Evolutionary conservation across 2,329 filamentous ascomycete genomes (phyloP).

Genomic region (Trichoderma oligosporum): DNA sequence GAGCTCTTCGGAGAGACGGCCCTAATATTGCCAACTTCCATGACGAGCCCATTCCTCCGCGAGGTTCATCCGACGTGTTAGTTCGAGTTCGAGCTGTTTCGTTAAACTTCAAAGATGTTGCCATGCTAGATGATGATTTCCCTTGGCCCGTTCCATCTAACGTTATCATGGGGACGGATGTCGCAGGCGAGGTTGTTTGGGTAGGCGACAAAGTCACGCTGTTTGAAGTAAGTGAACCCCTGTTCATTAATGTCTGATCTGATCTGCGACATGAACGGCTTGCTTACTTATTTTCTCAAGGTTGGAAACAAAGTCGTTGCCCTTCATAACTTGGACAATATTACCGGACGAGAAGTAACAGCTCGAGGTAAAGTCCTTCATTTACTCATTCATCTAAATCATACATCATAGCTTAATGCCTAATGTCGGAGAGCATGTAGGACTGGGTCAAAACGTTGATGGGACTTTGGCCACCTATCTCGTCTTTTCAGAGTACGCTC

Average conservation of each 20-base stretch:
- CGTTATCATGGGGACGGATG: not conserved
- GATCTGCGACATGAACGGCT: no score
- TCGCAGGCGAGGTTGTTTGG: constrained; percentile 7
- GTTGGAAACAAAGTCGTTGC: not conserved
- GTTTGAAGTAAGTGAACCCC: not conserved
- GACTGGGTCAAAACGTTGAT: constrained; percentile 1
- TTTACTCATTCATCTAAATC: not conserved
- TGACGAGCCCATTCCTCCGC: constrained; percentile 1
- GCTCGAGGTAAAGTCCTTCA: not conserved
- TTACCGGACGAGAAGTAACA: constrained; percentile 8
- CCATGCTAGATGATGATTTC: not conserved
- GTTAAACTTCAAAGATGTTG: constrained; percentile 11
- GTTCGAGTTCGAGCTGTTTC: constrained; percentile 15
- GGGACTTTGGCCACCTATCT: constrained; percentile 13
- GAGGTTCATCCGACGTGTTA: constrained; percentile 10
- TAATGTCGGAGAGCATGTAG: no score
- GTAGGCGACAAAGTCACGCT: not conserved
- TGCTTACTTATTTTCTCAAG: not conserved
- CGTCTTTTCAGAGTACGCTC: not conserved
- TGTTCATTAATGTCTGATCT: not conserved
- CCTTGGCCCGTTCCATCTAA: constrained; percentile 2
- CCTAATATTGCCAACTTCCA: not conserved
- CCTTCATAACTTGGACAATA: constrained; percentile 8
- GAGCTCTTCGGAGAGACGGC: constrained; percentile 4
- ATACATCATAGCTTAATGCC: not conserved